Evolutionary conservation across 2,329 filamentous ascomycete species (phyloP), one percentile per base, ranked within the genome.

Genomic region (Epichloe elymi): DNA sequence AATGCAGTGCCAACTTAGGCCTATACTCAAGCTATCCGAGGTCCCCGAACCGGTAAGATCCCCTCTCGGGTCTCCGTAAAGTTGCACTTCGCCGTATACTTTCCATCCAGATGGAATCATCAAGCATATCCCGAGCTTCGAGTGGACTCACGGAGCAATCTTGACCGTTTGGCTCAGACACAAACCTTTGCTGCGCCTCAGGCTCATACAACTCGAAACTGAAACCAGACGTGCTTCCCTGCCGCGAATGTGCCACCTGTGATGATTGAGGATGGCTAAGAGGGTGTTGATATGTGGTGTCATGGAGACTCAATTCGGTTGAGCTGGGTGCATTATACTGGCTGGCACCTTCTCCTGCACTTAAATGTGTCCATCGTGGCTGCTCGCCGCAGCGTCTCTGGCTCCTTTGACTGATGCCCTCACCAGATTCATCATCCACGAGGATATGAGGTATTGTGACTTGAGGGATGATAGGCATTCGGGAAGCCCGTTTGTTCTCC

Each of bases 101-200:
- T 69, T 95, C 88, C 48, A 91, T 87, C 91, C 91, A 97, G 15
- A 86, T 84, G 17, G 88, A 93, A 61, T 91, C 86, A 61, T 93
- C 88, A 50, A 97, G 76, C 63, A 93, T 86, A 58, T 89, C 82
- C 65, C 90, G 80, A 58, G 94, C 86, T 60, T 89, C 85, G 46
- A 83, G 79, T 47, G 84, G 82, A 61, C 81, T 88, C 52, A 90
- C 83, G 5, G 76, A 74, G 65, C 85, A 89, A 50, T 78, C 80
- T 23, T 82, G 78, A 42, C 83, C 71, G 58, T 79, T 79, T 62
- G 74, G 78, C 14, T 64, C 60, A 36, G 62, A 63, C 19, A 57
- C 56, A 1, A 57, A 53, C 46, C 57, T 54, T 40, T 56, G 58
- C 17, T 61, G 63, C 39, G 59, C 51, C 17, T 67, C 67, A 49